A percentile compares a stretch with the other conserved stretches of the same genome.
These are phyloP conservation scores for Heterobasidion parviporum DNA, from an alignment of 1,284 basidiomycete species.

Conservation along the genomic window DNA sequence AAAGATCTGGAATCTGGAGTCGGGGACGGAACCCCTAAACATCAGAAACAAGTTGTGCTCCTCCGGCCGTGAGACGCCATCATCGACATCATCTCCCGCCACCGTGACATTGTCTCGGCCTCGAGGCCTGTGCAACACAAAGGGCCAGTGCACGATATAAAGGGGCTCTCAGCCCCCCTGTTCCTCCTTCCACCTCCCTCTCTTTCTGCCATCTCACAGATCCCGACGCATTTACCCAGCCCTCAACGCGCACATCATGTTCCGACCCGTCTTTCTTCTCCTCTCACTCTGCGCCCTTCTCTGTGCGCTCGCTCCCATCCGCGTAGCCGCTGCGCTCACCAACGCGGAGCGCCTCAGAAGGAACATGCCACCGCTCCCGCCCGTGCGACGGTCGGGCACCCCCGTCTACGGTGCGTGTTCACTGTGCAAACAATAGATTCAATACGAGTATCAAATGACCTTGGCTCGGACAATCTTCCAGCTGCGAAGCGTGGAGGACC, in stretches of 20 bases:
- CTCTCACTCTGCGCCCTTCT: neutral
- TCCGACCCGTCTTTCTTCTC: neutral
- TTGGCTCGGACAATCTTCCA: neutral
- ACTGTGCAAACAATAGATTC: neutral
- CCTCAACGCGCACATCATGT: neutral
- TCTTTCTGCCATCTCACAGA: too few species aligned
- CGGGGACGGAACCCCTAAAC: too few species aligned
- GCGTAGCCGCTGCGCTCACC: neutral
- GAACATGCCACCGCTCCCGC: neutral
- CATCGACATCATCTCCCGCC: too few species aligned
- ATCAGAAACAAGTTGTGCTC: too few species aligned
- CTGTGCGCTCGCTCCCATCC: neutral
- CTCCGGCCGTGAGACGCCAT: too few species aligned
- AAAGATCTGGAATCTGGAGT: too few species aligned
- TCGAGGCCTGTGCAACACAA: too few species aligned
- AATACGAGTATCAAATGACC: neutral
- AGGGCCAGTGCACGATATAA: too few species aligned
- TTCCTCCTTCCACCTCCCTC: too few species aligned
- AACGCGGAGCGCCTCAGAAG: slow-evolving; percentile 1
- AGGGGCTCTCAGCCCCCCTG: too few species aligned
- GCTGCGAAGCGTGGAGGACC: neutral
- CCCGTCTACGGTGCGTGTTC: neutral
- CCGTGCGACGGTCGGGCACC: neutral
- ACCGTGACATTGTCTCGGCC: too few species aligned
- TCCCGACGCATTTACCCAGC: too few species aligned